Base-by-base conservation (phyloP, 208 protist genomes). In the Blastocrithidia nonstop region DNA sequence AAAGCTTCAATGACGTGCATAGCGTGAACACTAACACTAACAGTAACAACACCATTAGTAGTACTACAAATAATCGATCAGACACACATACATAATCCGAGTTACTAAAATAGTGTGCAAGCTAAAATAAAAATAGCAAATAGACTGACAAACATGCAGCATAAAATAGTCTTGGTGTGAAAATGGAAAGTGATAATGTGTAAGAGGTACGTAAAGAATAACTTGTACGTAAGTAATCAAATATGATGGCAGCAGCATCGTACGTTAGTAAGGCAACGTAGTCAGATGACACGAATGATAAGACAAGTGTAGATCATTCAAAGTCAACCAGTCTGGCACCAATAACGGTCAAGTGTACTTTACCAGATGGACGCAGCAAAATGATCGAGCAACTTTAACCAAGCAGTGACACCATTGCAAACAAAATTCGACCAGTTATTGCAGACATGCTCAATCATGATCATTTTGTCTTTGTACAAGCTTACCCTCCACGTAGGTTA, bases 301-400 rank as follows among this genome's bases (percentile, higher is more conserved):
- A 54, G 19, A 16, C 33, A 23, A 36, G 46, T 26, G 19, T 16
- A 43, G 27, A 6, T 17, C 29, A 17, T 22, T 29, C 11, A 6
- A 15, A 15, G 29, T 4, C 7, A n/a, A n/a, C n/a, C 13, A 45
- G 4, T 11, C 11, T 13, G 21, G 26, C 13, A 41, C 27, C 41
- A 22, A 76, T 89, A 42, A 69, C 41, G 21, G 21, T 89, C 1
- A 74, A 69, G 51, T 86, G 68, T 42, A 46, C 56, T 4, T 62
- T 89, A 4, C 75, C 80, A 7, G 55, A 54, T n/a, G 74, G 80
- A 17, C 45, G 45, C 42, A 46, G 61, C 29, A 15, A 54, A 61
- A 41, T 71, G 51, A 17, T 61, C 66, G 22, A 13, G 25, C 20
- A 26, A 13, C 3, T 54, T 86, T 19, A 49, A 71, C 45, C 61